Conservation (phyloP, 768 basidiomycete genomes). For the Dioszegia crocea region DNA sequence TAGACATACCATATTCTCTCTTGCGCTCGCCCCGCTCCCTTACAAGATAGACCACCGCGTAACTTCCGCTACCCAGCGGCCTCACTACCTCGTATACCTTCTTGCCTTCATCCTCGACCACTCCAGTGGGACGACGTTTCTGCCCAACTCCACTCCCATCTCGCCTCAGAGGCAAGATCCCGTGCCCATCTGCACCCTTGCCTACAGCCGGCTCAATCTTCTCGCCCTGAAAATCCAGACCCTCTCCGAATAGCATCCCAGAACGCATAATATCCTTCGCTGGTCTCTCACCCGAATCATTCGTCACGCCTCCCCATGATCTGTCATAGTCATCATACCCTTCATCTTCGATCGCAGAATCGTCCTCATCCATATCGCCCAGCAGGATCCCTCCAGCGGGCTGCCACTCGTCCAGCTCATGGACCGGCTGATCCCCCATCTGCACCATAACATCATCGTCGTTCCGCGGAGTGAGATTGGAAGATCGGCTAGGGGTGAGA, state of each 20-base stretch:
- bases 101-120: slow-evolving; percentile 11
- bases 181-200: slow-evolving; percentile 13
- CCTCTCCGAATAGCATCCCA: slow-evolving; percentile 46
- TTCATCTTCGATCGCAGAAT: neutral
- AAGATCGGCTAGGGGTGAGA: slow-evolving; percentile 31
- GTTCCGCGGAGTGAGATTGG: slow-evolving; percentile 14
- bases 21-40: slow-evolving; percentile 43
- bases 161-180: slow-evolving; percentile 26
- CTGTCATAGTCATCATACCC: slow-evolving; percentile 15
- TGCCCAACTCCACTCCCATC: slow-evolving; percentile 38
- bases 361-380: slow-evolving; percentile 20
- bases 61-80: slow-evolving; percentile 80
- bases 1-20: slow-evolving; percentile 50
- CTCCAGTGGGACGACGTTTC: slow-evolving; percentile 7
- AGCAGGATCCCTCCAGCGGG: slow-evolving; percentile 40
- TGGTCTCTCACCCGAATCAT: slow-evolving; percentile 3
- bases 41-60: slow-evolving; percentile 91
- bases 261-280: slow-evolving; percentile 36
- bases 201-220: slow-evolving; percentile 42
- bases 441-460: slow-evolving; percentile 24
- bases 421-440: slow-evolving; percentile 22
- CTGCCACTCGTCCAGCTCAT: slow-evolving; percentile 39
- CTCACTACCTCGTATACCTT: slow-evolving; percentile 71
- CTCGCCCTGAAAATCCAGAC: slow-evolving; percentile 46
- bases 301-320: slow-evolving; percentile 20